Percentiles rank a stretch among this genome's conserved stretches.
Evolutionary conservation across 2,329 filamentous ascomycete genomes (phyloP).

Genomic region (Microascus cirrosus): DNA sequence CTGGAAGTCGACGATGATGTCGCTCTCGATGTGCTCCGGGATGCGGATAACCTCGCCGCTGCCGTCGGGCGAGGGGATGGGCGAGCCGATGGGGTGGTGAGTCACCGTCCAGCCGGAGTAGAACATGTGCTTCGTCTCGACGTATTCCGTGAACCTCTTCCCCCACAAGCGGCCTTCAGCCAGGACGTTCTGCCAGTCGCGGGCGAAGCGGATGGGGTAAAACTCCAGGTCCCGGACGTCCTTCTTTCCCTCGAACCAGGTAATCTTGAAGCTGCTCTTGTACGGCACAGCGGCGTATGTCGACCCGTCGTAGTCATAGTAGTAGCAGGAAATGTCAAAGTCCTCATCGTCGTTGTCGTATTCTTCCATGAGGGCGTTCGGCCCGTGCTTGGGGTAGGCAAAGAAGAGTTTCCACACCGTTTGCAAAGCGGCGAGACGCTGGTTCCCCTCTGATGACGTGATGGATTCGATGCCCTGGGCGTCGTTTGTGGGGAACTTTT

Average conservation of each 20-base stretch:
- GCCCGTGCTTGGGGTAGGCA: neutral
- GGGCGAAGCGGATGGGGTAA: conserved; percentile 73
- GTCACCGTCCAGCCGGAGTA: conserved; percentile 77
- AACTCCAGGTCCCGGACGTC: conserved; percentile 70
- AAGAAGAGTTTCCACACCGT: conserved; percentile 7
- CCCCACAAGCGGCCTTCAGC: conserved; percentile 65
- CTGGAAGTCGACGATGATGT: conserved; percentile 62
- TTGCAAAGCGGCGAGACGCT: too few species aligned
- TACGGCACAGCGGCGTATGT: conserved; percentile 67
- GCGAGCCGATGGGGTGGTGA: conserved; percentile 59
- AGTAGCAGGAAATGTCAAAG: conserved; percentile 24
- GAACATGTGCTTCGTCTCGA: conserved; percentile 70
- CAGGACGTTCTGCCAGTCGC: conserved; percentile 53
- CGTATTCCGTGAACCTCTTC: conserved; percentile 68
- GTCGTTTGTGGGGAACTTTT: conserved; percentile 22
- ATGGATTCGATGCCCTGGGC: conserved; percentile 19
- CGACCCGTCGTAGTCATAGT: conserved; percentile 84
- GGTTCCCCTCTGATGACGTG: too few species aligned
- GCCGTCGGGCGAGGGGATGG: conserved; percentile 65
- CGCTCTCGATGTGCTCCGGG: conserved; percentile 75
- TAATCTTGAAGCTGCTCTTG: conserved; percentile 56
- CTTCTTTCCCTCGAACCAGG: conserved; percentile 65
- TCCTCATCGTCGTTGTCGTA: neutral
- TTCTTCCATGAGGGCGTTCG: too few species aligned
- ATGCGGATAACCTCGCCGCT: conserved; percentile 71